Evolutionary conservation across 163 green algal genomes (phyloP).

Genomic region (Scenedesmus sp.): DNA sequence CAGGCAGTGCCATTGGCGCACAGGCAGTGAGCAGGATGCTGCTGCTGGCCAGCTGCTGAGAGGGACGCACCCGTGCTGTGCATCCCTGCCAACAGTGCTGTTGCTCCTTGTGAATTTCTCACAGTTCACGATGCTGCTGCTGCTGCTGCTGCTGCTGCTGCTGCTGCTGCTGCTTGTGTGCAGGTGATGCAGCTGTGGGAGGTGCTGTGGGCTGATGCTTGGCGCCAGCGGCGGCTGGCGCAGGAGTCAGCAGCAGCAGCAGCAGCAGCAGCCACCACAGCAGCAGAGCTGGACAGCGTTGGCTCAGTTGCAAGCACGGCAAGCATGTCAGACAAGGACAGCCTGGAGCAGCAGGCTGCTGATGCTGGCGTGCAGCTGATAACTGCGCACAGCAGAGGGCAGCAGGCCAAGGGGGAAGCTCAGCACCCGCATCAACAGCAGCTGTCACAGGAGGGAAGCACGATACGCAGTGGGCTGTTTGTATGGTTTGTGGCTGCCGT

Average conservation of each 20-base stretch:
- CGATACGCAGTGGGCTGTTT: slow-evolving; percentile 60
- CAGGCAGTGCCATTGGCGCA: too few species aligned
- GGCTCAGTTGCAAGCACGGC: background rate
- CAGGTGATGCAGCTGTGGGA: slow-evolving; percentile 78
- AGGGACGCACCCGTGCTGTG: too few species aligned
- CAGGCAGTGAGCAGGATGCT: too few species aligned
- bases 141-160: background rate
- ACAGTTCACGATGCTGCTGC: too few species aligned
- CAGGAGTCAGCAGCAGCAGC: background rate
- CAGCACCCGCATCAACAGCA: slow-evolving; percentile 16
- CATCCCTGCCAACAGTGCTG: too few species aligned
- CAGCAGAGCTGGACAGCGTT: background rate
- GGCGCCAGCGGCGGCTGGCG: slow-evolving; percentile 11
- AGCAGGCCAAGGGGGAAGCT: background rate
- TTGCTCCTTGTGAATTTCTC: too few species aligned
- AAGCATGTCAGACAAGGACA: background rate
- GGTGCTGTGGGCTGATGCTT: slow-evolving; percentile 75
- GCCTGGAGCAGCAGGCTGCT: slow-evolving; percentile 24
- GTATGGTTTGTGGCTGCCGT: slow-evolving; percentile 77
- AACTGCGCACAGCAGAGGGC: slow-evolving; percentile 13
- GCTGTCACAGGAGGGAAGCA: background rate
- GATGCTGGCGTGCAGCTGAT: background rate
- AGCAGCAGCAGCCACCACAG: background rate
- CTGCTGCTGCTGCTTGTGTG: background rate
- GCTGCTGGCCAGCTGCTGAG: too few species aligned